Evolutionary conservation across 2,329 filamentous ascomycete species (phyloP), one percentile per base, ranked within the genome.

Genomic region (Tolypocladium tropicale): DNA sequence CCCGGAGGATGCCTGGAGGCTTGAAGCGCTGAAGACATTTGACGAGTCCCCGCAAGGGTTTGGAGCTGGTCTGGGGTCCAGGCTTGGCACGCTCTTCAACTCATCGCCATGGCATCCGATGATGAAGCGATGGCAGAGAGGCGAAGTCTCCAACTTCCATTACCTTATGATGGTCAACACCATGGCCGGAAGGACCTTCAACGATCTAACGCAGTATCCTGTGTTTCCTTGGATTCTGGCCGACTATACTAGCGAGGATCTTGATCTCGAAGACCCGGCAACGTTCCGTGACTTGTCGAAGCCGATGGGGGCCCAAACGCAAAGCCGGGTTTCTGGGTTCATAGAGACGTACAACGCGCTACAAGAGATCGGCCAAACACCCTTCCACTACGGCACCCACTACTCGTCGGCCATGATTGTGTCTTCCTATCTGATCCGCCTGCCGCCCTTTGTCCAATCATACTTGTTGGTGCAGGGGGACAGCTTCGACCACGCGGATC

Each of bases 391-490:
- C 63, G 94, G 94, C 21, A 99, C 95, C 0, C 95, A 99, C 69
- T 99, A 99, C 70, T 97, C 94, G 1, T 97, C 94, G 2, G 94
- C 94, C 9, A 99, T 97, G 94, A 96, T 96, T 57, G 94, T 99
- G 7, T 91, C 91, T 14, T 96, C 92, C 0, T 99, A 96, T 65
- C 80, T 99, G 43, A 96, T 99, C 64, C 87, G 94, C 21, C 78
- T 99, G 18, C 93, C 96, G 53, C 94, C 94, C 0, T 99, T 97
- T 68, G 93, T 96, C 28, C 90, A 97, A 63, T 96, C 94, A 0
- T 97, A 95, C 67, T 83, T 97, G 23, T 77, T 97, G 10, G 81
- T 99, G 2, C 94, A 99, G 70, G 94, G 94, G n/a, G 93, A 93
- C 6, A 90, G 83, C 41, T 99, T 97, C 67, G 94, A 99, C 67